Evolutionary conservation across 495 filamentous ascomycete genomes (phyloP).

Genomic region (Xylaria palmicola): DNA sequence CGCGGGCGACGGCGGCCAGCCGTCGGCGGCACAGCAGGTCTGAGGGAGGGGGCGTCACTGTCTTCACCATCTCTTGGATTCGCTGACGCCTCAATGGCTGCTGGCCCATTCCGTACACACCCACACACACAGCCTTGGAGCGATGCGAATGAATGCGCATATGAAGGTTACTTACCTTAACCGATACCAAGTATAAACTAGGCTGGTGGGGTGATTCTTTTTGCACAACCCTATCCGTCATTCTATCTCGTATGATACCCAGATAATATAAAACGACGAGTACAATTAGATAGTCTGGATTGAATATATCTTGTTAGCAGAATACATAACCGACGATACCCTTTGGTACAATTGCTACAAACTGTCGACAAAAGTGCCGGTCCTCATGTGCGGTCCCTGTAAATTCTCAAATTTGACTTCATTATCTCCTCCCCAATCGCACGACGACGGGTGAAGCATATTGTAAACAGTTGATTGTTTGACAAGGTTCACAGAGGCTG

Average conservation of each 20-base stretch:
- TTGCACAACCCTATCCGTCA: neutral
- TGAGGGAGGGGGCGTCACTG: neutral
- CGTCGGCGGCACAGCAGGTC: neutral
- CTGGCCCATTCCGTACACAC: neutral
- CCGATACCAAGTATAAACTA: no score
- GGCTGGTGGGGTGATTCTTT: neutral
- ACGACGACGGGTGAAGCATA: no score
- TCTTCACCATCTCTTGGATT: neutral
- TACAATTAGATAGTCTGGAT: neutral
- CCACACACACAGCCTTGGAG: no score
- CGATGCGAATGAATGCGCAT: neutral
- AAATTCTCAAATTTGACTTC: no score
- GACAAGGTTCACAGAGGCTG: neutral
- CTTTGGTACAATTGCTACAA: neutral
- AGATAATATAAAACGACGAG: neutral
- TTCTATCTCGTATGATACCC: neutral
- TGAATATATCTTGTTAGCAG: no score
- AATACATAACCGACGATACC: no score
- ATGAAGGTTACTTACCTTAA: no score
- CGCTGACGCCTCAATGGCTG: neutral
- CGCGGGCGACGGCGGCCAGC: neutral
- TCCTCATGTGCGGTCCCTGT: no score
- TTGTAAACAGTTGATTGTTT: no score
- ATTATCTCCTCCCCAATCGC: no score
- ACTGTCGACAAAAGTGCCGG: no score